These are phyloP conservation scores for Cladosporium sp. DNA, from an alignment of 2,329 filamentous ascomycete genomes.

Conservation along the genomic window DNA sequence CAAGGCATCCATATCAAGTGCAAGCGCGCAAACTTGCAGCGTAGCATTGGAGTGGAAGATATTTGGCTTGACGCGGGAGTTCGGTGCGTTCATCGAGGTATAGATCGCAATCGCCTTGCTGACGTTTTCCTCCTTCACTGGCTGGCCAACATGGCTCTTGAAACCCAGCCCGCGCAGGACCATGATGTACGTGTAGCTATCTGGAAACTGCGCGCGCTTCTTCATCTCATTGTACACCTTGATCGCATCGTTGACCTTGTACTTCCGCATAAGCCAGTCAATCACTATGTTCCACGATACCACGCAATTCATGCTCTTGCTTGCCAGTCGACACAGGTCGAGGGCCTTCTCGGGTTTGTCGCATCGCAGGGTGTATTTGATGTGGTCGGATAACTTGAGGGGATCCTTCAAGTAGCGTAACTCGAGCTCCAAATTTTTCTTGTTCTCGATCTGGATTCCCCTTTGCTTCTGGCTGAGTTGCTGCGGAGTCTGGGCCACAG, in stretches of 20 bases:
- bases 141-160: constrained; percentile 20
- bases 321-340: constrained; percentile 65
- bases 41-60: constrained; percentile 85
- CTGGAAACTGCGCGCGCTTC: constrained; percentile 78
- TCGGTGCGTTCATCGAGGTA: constrained; percentile 64
- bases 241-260: constrained; percentile 60
- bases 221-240: constrained; percentile 99
- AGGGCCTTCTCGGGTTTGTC: constrained; percentile 64
- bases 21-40: constrained; percentile 73
- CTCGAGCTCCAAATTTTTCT: constrained; percentile 48
- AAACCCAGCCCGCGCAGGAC: constrained; percentile 70
- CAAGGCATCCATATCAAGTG: constrained; percentile 72
- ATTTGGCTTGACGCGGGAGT: constrained; percentile 63
- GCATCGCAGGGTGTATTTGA: constrained; percentile 56
- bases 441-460: constrained; percentile 14
- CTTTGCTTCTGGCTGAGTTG: constrained; percentile 3
- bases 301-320: constrained; percentile 57
- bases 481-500: background rate
- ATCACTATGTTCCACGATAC: constrained; percentile 91
- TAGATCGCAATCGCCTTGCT: constrained; percentile 71
- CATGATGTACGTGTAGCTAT: constrained; percentile 77
- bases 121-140: constrained; percentile 57
- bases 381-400: constrained; percentile 65
- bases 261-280: constrained; percentile 61
- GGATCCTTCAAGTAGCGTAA: constrained; percentile 65